Percentiles rank a stretch among this genome's conserved stretches.
phyloP scores from a whole-genome alignment of 805 yeast genomes.

The Kodamaea leandrae region DNA sequence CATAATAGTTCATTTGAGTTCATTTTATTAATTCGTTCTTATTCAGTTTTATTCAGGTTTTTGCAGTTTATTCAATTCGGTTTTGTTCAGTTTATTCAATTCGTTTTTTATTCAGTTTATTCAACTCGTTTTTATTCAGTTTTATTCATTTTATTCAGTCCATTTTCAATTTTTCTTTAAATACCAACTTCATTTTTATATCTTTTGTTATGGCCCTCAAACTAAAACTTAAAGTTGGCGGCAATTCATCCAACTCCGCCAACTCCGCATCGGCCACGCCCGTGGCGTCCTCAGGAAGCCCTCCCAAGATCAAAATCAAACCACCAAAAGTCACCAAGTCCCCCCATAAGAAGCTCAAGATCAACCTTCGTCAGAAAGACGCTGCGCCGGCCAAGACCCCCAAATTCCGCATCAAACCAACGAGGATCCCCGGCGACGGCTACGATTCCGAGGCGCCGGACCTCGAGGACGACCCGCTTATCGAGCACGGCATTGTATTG shows the following conservation, averaged over 20 bases:
- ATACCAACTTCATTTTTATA: background rate
- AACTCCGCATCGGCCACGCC: constrained; percentile 19
- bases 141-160: background rate
- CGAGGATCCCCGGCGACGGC: constrained; percentile 87
- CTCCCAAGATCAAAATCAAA: constrained; percentile 21
- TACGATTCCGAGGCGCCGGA: constrained; percentile 97
- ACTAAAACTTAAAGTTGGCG: constrained; percentile 18
- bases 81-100: too few relatives aligned
- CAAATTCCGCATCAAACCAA: constrained; percentile 52
- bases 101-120: too few relatives aligned
- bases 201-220: constrained; percentile 20
- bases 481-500: constrained; percentile 81
- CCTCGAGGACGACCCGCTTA: constrained; percentile 87
- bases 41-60: too few relatives aligned
- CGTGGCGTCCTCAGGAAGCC: constrained; percentile 1
- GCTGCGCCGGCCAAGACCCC: constrained; percentile 23
- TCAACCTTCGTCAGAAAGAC: constrained; percentile 16
- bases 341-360: constrained; percentile 24
- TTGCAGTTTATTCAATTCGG: too few relatives aligned
- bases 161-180: background rate
- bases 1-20: too few relatives aligned
- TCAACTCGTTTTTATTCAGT: too few relatives aligned
- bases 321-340: constrained; percentile 15
- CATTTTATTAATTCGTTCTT: too few relatives aligned
- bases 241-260: too few relatives aligned